Evolutionary conservation across 1,139 yeast species (phyloP).

Genomic region (Debaryomycetaceae sp.): DNA sequence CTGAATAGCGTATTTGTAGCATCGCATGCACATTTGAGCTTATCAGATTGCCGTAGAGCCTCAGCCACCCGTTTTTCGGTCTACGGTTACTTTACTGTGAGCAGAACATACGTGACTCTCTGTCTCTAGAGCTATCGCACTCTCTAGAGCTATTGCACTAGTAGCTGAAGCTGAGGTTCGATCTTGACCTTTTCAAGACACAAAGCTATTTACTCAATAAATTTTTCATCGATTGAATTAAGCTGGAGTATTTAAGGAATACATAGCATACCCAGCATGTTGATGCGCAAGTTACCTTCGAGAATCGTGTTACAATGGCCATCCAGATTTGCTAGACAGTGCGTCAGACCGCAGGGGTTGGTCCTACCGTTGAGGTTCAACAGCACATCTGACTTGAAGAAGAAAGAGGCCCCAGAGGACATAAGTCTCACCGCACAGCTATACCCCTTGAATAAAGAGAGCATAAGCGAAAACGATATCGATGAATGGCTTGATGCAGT

Average conservation of each 20-base stretch:
- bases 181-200: not conserved
- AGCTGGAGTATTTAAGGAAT: not conserved
- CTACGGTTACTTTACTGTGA: too few relatives aligned
- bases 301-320: not conserved
- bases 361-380: not conserved
- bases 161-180: too few relatives aligned
- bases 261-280: not conserved
- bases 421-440: slow-evolving; percentile 33
- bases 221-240: not conserved
- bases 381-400: not conserved
- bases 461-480: slow-evolving; percentile 52
- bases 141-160: too few relatives aligned
- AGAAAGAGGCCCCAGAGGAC: not conserved
- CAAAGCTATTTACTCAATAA: not conserved
- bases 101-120: too few relatives aligned
- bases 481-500: slow-evolving; percentile 67
- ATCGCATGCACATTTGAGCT: too few relatives aligned
- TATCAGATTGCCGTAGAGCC: too few relatives aligned
- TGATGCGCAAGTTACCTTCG: not conserved
- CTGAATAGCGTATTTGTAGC: too few relatives aligned
- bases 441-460: slow-evolving; percentile 36
- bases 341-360: not conserved
- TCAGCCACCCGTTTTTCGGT: too few relatives aligned
- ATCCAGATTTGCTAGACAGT: not conserved
- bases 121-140: too few relatives aligned